These are phyloP conservation scores for Apocynum venetum DNA, from an alignment of 257 asterid species.

Conservation along the genomic window DNA sequence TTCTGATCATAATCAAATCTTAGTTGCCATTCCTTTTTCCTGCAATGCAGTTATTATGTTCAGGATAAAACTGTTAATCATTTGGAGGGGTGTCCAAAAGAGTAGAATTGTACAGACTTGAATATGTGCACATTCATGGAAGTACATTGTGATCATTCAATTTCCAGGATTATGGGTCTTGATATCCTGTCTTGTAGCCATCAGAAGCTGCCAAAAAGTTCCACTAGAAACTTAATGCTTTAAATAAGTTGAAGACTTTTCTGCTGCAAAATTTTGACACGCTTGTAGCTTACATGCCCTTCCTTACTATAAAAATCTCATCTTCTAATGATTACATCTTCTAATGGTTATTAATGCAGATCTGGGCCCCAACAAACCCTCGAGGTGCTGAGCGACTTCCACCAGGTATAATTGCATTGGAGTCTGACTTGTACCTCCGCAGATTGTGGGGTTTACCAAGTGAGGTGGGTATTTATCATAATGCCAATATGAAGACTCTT, in stretches of 20 bases:
- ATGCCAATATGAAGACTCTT: slow-evolving; percentile 8
- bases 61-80: not conserved
- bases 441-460: slow-evolving; percentile 81
- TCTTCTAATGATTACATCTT: slow-evolving; percentile 3
- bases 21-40: not conserved
- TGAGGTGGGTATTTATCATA: slow-evolving; percentile 50
- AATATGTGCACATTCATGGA: not conserved
- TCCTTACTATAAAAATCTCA: not conserved
- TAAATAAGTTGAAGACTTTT: not conserved
- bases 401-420: slow-evolving; percentile 54
- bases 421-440: slow-evolving; percentile 67
- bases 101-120: not conserved
- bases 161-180: not conserved
- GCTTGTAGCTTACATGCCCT: not conserved
- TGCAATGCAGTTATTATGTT: not conserved
- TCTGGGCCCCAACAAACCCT: slow-evolving; percentile 84
- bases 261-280: not conserved
- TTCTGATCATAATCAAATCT: not conserved
- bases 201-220: not conserved
- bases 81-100: not conserved
- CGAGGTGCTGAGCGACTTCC: slow-evolving; percentile 87
- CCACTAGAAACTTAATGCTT: not conserved
- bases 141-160: not conserved
- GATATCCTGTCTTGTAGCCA: not conserved
- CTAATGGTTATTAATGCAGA: slow-evolving; percentile 37